A percentile compares a stretch with the other conserved stretches of the same genome.
These are phyloP conservation scores for Aureobasidium sp. DNA, from an alignment of 2,329 filamentous ascomycete genomes.

Conservation along the genomic window DNA sequence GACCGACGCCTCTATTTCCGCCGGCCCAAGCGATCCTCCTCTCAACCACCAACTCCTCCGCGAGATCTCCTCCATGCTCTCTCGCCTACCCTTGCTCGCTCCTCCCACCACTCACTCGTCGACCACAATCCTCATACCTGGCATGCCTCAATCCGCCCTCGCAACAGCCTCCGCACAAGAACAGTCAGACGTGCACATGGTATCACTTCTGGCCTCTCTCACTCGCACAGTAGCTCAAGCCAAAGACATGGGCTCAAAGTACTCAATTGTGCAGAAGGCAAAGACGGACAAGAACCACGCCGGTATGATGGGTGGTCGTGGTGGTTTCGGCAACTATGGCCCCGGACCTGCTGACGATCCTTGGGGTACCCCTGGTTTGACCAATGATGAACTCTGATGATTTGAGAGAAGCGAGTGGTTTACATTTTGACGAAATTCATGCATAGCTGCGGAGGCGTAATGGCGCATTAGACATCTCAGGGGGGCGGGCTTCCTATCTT, in stretches of 20 bases:
- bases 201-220: conserved; percentile 66
- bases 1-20: conserved; percentile 35
- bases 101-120: conserved; percentile 64
- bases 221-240: conserved; percentile 64
- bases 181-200: conserved; percentile 73
- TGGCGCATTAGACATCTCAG: neutral
- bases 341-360: neutral
- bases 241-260: conserved; percentile 69
- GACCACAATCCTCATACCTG: conserved; percentile 57
- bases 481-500: neutral
- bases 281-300: conserved; percentile 24
- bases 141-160: conserved; percentile 31
- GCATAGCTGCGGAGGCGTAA: neutral
- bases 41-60: conserved; percentile 66
- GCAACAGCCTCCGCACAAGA: conserved; percentile 53
- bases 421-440: neutral
- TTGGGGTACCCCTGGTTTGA: neutral
- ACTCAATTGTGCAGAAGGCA: conserved; percentile 37
- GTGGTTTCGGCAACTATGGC: neutral
- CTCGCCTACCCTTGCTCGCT: conserved; percentile 71
- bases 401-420: neutral
- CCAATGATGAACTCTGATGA: neutral
- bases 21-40: conserved; percentile 25
- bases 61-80: conserved; percentile 77
- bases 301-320: conserved; percentile 18